Conservation (phyloP, 768 basidiomycete species). For the Kwoniella heveanensis region DNA sequence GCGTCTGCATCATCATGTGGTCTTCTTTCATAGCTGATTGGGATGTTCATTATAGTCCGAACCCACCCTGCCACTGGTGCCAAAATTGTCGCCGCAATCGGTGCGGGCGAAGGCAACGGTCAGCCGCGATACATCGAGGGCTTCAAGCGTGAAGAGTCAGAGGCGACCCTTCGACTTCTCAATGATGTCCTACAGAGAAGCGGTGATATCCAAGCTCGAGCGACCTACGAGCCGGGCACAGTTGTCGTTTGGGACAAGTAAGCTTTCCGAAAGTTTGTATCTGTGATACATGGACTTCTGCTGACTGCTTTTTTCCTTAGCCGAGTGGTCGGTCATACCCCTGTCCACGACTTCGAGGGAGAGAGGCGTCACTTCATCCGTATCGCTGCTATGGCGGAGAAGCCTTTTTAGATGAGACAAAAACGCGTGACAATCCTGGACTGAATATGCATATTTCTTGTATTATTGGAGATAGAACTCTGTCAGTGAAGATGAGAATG, state of each 20-base stretch:
- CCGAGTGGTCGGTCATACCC: constrained; percentile 7
- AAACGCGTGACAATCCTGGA: no score
- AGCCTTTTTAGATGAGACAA: constrained; percentile 1
- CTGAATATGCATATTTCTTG: not conserved
- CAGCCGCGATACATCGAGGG: constrained; percentile 22
- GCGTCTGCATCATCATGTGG: constrained; percentile 5
- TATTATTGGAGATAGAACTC: no score
- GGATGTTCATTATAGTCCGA: constrained; percentile 60
- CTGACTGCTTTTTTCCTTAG: constrained; percentile 29
- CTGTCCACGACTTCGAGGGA: constrained; percentile 9
- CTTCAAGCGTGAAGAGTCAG: constrained; percentile 35
- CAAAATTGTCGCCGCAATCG: constrained; percentile 59
- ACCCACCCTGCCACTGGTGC: constrained; percentile 67
- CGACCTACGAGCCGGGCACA: constrained; percentile 62
- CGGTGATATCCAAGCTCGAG: constrained; percentile 56
- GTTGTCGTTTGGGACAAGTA: constrained; percentile 63
- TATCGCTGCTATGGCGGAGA: constrained; percentile 16
- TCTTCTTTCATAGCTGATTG: constrained; percentile 55
- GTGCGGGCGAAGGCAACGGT: constrained; percentile 7
- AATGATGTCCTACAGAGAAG: constrained; percentile 26
- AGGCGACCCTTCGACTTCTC: constrained; percentile 16
- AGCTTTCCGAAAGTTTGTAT: constrained; percentile 57
- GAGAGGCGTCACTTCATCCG: constrained; percentile 18
- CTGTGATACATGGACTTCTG: constrained; percentile 59
- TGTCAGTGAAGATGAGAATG: no score